Evolutionary conservation across 2,329 filamentous ascomycete species (phyloP).

Genomic region (Fusarium globosum): DNA sequence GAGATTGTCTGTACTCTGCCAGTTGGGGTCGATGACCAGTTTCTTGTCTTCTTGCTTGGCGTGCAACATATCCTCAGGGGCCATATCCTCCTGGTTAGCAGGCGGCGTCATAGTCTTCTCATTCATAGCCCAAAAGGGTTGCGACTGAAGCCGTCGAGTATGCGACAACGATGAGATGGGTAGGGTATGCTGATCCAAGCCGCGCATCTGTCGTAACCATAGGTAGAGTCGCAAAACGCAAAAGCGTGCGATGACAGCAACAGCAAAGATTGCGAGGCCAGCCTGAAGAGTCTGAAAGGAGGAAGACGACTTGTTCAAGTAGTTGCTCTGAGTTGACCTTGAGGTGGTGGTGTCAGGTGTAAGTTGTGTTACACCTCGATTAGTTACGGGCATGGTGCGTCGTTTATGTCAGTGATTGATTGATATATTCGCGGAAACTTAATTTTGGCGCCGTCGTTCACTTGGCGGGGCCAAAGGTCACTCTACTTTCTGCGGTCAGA

Average conservation of each 20-base stretch:
- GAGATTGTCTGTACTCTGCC: slow-evolving; percentile 42
- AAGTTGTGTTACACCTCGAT: slow-evolving; percentile 48
- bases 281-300: slow-evolving; percentile 43
- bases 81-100: slow-evolving; percentile 12
- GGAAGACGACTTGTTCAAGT: slow-evolving; percentile 49
- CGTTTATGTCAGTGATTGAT: slow-evolving; percentile 41
- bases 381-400: slow-evolving; percentile 48
- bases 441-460: slow-evolving; percentile 49
- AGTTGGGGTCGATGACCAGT: slow-evolving; percentile 43
- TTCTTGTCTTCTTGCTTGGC: slow-evolving; percentile 28
- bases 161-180: slow-evolving; percentile 30
- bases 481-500: slow-evolving; percentile 52
- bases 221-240: slow-evolving; percentile 42
- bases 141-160: slow-evolving; percentile 33
- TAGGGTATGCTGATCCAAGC: slow-evolving; percentile 39
- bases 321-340: slow-evolving; percentile 42
- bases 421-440: slow-evolving; percentile 43
- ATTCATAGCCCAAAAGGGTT: slow-evolving; percentile 42
- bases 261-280: slow-evolving; percentile 49
- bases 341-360: slow-evolving; percentile 45
- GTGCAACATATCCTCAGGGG: slow-evolving; percentile 11
- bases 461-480: slow-evolving; percentile 47
- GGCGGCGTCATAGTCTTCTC: slow-evolving; percentile 38
- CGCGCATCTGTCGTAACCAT: slow-evolving; percentile 45
- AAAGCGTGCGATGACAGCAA: slow-evolving; percentile 51